These are phyloP conservation scores for Helichrysum umbraculigerum DNA, from an alignment of 129 eudicot genomes.

Conservation along the genomic window DNA sequence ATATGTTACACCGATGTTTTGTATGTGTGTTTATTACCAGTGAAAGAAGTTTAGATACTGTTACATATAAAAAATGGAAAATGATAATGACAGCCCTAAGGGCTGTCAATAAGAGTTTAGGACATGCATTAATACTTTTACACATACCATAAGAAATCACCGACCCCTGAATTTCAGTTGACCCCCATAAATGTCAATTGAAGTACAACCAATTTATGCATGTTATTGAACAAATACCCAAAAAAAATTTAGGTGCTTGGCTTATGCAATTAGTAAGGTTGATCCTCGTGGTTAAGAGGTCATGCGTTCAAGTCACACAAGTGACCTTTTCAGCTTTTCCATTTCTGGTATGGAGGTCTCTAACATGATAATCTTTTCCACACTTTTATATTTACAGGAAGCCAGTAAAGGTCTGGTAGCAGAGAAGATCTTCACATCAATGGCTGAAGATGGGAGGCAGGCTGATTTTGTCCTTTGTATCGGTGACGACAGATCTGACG, in stretches of 20 bases:
- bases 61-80: not conserved
- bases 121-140: too few species aligned
- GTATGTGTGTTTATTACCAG: not conserved
- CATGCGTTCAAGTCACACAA: not conserved
- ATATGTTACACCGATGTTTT: not conserved
- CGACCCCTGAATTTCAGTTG: too few species aligned
- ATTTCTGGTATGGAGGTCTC: not conserved
- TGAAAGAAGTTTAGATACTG: not conserved
- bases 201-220: too few species aligned
- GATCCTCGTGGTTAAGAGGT: not conserved
- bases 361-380: not conserved
- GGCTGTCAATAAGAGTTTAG: too few species aligned
- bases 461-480: conserved; percentile 89
- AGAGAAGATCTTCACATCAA: conserved; percentile 69
- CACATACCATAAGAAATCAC: too few species aligned
- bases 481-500: conserved; percentile 94
- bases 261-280: not conserved
- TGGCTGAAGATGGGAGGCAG: conserved; percentile 58
- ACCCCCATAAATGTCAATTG: too few species aligned
- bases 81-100: too few species aligned
- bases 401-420: conserved; percentile 86
- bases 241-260: not conserved
- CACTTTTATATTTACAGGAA: conserved; percentile 50
- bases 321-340: not conserved
- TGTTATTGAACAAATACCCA: too few species aligned